Percentiles rank a stretch among this genome's conserved stretches.
Conservation (phyloP, 345 rosid species). For the Clarkia xantiana region DNA sequence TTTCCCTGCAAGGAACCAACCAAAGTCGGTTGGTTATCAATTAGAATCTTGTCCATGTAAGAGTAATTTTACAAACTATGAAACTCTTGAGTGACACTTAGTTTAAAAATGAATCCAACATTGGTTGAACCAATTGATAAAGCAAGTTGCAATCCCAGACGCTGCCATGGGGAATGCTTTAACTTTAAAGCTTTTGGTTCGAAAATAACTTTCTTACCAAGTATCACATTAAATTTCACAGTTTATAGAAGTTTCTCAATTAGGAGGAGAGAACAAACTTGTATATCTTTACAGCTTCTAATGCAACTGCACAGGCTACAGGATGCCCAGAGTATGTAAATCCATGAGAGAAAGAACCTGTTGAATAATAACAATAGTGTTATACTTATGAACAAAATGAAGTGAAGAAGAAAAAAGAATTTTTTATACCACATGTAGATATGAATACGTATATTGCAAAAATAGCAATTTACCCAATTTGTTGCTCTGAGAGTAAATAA, state of each 20-base stretch:
- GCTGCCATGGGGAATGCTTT: no score
- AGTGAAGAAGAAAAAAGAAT: neutral
- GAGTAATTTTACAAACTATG: no score
- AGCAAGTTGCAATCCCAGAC: no score
- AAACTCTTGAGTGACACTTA: no score
- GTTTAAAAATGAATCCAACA: no score
- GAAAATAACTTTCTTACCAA: no score
- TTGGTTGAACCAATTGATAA: no score
- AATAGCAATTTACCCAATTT: constrained; percentile 44
- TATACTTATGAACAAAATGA: neutral
- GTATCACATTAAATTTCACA: no score
- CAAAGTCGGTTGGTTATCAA: neutral
- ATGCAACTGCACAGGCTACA: constrained; percentile 80
- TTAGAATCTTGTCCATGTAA: no score
- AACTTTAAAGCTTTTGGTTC: no score
- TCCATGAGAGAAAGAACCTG: constrained; percentile 86
- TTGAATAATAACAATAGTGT: constrained; percentile 6
- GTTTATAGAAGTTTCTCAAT: no score
- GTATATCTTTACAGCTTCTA: constrained; percentile 65
- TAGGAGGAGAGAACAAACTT: constrained; percentile 24
- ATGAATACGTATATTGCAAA: no score
- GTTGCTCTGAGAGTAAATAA: constrained; percentile 84
- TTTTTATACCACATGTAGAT: constrained; percentile 2
- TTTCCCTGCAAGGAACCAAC: constrained; percentile 41
- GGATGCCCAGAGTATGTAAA: constrained; percentile 97